These are phyloP conservation scores for Colletotrichum sp. DNA, from an alignment of 2,329 filamentous ascomycete genomes.

Conservation along the genomic window DNA sequence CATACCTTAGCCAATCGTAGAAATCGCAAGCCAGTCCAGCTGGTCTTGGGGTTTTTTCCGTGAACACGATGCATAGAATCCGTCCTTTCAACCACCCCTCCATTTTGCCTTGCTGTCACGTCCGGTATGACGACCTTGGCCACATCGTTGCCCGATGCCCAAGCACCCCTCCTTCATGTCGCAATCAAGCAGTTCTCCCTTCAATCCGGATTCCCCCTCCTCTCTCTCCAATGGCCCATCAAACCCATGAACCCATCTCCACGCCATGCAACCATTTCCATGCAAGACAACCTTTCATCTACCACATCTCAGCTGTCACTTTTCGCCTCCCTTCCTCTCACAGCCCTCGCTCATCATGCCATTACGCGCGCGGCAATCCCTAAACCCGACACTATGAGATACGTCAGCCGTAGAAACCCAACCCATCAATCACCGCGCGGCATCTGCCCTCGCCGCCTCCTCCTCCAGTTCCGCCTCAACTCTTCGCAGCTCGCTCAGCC, in stretches of 20 bases:
- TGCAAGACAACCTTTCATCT: not conserved
- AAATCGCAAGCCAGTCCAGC: not conserved
- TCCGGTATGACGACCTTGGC: not conserved
- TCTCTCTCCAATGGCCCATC: not conserved
- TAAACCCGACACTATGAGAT: not conserved
- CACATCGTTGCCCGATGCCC: not conserved
- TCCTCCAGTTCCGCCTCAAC: constrained; percentile 36
- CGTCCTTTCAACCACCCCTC: not conserved
- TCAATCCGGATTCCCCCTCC: not conserved
- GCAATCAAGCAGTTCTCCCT: not conserved
- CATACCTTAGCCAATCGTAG: not conserved
- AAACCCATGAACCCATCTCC: not conserved
- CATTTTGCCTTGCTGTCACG: not conserved
- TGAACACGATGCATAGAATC: not conserved
- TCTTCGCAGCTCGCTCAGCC: constrained; percentile 39
- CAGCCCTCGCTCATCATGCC: not conserved
- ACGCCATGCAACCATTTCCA: not conserved
- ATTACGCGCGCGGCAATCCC: not conserved
- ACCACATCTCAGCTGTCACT: not conserved
- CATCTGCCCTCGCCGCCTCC: not conserved
- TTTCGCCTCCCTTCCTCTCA: not conserved
- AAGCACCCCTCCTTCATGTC: not conserved
- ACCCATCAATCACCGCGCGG: not conserved
- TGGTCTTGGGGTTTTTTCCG: not conserved
- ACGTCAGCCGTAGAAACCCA: not conserved